phyloP scores from a whole-genome alignment of 2,329 filamentous ascomycete species.

The Lecanosticta acicola region DNA sequence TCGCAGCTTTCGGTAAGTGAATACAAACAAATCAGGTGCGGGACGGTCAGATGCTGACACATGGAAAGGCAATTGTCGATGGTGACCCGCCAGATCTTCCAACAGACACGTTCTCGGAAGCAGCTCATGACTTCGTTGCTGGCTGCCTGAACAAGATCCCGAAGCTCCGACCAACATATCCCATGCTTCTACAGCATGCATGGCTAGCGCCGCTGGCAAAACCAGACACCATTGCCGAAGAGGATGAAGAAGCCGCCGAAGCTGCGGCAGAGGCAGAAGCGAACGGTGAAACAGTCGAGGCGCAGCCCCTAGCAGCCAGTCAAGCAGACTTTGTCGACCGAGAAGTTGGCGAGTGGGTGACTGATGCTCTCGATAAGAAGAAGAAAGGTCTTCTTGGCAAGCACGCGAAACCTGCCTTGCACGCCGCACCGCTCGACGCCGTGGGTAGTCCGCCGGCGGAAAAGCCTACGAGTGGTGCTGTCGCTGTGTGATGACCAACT shows the following conservation, averaged over 20 bases:
- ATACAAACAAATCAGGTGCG: conserved; percentile 3
- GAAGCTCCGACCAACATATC: conserved; percentile 86
- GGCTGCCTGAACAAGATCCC: conserved; percentile 91
- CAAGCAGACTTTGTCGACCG: conserved; percentile 50
- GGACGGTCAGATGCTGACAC: conserved; percentile 17
- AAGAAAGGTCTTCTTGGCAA: conserved; percentile 52
- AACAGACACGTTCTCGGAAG: conserved; percentile 67
- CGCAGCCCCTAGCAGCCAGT: conserved; percentile 25
- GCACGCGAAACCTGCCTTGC: conserved; percentile 69
- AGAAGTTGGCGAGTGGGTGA: conserved; percentile 85
- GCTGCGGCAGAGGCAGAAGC: conserved; percentile 22
- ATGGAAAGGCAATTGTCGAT: conserved; percentile 81
- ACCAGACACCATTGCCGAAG: conserved; percentile 67
- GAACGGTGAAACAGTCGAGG: conserved; percentile 13
- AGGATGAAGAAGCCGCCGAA: conserved; percentile 55
- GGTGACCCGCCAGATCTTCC: conserved; percentile 91
- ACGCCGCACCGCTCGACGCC: conserved; percentile 76
- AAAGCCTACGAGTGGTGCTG: conserved; percentile 4
- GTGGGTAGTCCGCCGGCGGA: conserved; percentile 10
- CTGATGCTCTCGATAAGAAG: conserved; percentile 61
- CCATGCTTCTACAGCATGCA: conserved; percentile 78
- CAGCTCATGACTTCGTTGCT: conserved; percentile 78
- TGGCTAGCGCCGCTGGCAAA: conserved; percentile 77
- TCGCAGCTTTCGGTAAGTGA: conserved; percentile 85
- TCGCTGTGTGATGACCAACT: conserved; percentile 2